phyloP scores from a whole-genome alignment of 305 asterid genomes.

The Plantago rigida region DNA sequence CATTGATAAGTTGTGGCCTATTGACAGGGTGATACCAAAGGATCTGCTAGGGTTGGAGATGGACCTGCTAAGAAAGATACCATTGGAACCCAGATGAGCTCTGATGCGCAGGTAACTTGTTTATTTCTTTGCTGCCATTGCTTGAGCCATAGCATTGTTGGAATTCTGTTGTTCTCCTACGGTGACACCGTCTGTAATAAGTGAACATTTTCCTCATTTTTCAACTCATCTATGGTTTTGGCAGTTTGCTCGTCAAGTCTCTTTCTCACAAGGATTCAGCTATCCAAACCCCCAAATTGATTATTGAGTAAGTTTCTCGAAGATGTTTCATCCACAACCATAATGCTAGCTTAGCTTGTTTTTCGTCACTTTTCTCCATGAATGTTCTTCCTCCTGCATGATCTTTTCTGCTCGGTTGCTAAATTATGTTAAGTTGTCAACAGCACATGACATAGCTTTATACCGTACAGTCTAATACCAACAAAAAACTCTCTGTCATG shows the following conservation, averaged over 20 bases:
- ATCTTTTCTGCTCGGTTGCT: too few species aligned
- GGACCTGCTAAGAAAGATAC: conserved; percentile 39
- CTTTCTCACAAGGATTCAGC: conserved; percentile 50
- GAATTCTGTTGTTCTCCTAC: conserved; percentile 7
- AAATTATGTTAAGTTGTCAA: too few species aligned
- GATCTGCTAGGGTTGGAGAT: conserved; percentile 44
- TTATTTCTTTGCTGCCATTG: conserved; percentile 1
- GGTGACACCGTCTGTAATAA: conserved; percentile 15
- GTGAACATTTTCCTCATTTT: conserved; percentile 6
- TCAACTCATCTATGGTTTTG: conserved; percentile 13
- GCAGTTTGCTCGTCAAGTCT: conserved; percentile 57
- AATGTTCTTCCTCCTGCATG: too few species aligned
- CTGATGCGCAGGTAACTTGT: conserved; percentile 37
- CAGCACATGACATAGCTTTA: too few species aligned
- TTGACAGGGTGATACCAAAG: conserved; percentile 52
- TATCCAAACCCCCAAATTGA: conserved; percentile 54
- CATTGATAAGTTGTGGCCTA: conserved; percentile 24
- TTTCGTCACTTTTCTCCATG: too few species aligned
- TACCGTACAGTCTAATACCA: too few species aligned
- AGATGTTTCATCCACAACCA: too few species aligned
- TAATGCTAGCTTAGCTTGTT: too few species aligned
- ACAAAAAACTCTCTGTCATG: too few species aligned
- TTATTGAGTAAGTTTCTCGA: conserved; percentile 36
- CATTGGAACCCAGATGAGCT: conserved; percentile 36
- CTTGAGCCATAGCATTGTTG: not conserved